Evolutionary conservation across 805 yeast species (phyloP).

Genomic region (Alloascoidea hylecoeti): DNA sequence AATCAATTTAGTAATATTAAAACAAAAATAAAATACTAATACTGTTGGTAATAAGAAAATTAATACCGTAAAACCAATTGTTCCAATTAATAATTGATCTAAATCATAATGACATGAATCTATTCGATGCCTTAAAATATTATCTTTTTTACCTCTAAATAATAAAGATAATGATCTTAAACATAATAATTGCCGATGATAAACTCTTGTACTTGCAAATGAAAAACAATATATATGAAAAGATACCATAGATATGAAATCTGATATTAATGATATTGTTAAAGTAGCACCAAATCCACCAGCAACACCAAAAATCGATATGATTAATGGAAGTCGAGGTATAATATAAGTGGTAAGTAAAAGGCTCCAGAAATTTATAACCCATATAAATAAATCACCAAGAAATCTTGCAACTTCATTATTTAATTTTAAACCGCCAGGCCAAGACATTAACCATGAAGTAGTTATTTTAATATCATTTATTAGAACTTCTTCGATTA

Average conservation of each 20-base stretch:
- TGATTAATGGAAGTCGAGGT: slow-evolving; percentile 16
- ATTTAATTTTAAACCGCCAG: slow-evolving; percentile 89
- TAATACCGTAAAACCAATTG: slow-evolving; percentile 70
- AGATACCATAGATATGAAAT: slow-evolving; percentile 45
- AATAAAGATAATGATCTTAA: slow-evolving; percentile 66
- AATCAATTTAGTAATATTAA: slow-evolving; percentile 43
- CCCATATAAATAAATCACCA: slow-evolving; percentile 82
- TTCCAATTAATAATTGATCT: slow-evolving; percentile 81
- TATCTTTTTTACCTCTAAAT: slow-evolving; percentile 81
- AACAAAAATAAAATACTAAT: slow-evolving; percentile 66
- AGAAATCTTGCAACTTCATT: slow-evolving; percentile 73
- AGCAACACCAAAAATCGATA: slow-evolving; percentile 22
- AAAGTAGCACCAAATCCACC: slow-evolving; percentile 55
- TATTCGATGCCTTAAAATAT: slow-evolving; percentile 70
- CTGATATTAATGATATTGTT: slow-evolving; percentile 51
- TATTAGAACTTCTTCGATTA: slow-evolving; percentile 28
- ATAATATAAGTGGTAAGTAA: slow-evolving; percentile 12
- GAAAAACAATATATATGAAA: slow-evolving; percentile 70
- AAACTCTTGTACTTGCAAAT: slow-evolving; percentile 64
- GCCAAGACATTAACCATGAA: slow-evolving; percentile 71
- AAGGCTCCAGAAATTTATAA: slow-evolving; percentile 49
- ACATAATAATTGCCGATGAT: slow-evolving; percentile 56
- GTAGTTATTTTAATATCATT: slow-evolving; percentile 33
- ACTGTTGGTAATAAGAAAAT: slow-evolving; percentile 78
- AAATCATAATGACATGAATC: slow-evolving; percentile 77